Conservation (phyloP, 139 green algal species). For the Medakamo hakoo region DNA sequence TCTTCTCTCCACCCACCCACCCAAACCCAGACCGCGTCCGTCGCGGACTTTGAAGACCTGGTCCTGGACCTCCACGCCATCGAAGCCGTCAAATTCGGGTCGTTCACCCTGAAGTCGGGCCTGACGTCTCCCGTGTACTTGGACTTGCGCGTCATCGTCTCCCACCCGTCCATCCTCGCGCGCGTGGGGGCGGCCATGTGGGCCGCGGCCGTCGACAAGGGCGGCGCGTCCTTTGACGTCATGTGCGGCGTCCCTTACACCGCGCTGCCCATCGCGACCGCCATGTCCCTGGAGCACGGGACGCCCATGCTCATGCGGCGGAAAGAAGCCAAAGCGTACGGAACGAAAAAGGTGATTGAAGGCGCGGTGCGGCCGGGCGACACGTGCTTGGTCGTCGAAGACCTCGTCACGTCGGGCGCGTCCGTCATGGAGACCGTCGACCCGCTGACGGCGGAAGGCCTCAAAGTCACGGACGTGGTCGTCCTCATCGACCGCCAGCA, state of each 20-base stretch:
- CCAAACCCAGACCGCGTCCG: too few relatives aligned
- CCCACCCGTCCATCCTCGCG: conserved; percentile 86
- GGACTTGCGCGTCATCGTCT: conserved; percentile 96
- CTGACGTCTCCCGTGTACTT: conserved; percentile 94
- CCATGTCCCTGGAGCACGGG: conserved; percentile 73
- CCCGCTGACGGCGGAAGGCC: conserved; percentile 61
- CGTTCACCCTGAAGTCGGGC: conserved; percentile 97
- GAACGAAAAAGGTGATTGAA: conserved; percentile 97
- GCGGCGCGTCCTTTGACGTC: conserved; percentile 63
- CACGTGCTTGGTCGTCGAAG: conserved; percentile 90
- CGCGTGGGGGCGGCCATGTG: conserved; percentile 68
- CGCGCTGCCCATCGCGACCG: conserved; percentile 93
- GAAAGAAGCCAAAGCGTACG: conserved; percentile 97
- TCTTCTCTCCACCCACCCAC: too few relatives aligned
- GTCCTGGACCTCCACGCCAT: conserved; percentile 82
- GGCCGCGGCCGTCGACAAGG: conserved; percentile 34
- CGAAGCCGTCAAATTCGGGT: conserved; percentile 95
- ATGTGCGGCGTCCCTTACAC: conserved; percentile 99
- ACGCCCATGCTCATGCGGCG: conserved; percentile 86
- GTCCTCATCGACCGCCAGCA: conserved; percentile 98
- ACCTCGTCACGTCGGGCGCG: conserved; percentile 89
- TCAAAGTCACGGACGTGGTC: conserved; percentile 67
- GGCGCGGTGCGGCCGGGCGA: conserved; percentile 76
- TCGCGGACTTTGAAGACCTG: conserved; percentile 64
- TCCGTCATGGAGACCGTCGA: conserved; percentile 95